Evolutionary conservation across 1,284 basidiomycete genomes (phyloP), one percentile per base, ranked within the genome.

Genomic region (Cryptococcus sp.): DNA sequence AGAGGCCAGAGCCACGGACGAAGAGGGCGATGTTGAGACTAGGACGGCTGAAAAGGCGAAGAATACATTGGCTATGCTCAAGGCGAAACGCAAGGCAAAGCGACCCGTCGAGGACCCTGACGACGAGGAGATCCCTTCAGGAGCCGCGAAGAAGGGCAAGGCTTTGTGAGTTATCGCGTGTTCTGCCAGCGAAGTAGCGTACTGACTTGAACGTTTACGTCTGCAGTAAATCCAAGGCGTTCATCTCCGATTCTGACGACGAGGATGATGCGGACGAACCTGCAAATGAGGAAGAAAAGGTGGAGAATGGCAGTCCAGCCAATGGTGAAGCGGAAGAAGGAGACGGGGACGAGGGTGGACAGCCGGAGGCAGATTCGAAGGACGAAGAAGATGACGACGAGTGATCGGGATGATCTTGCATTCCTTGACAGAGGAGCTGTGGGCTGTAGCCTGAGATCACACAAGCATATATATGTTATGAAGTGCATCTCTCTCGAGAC

Each of bases 141-240:
- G 63, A n/a, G 60, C 57, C 39, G 58, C 63, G n/a, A 67, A 70
- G 57, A 60, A 66, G 54, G 73, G 71, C 7, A 72, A 73, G 57
- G 65, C 70, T 62, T 74, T 67, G 69, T 71, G 46, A 54, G 69
- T 64, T 4, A 41, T 22, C 40, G 11, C n/a, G 43, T 16, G 13
- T 30, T 23, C 15, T n/a, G 3, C 3, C 6, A 11, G 17, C 19
- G 3, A 22, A 16, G 6, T 20, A 10, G 38, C 13, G 11, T 15
- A 8, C 50, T 22, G 35, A 25, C 25, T 47, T 15, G 20, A 49
- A 27, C 25, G 16, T 22, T 50, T 22, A 27, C n/a, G 22, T 16
- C 15, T 41, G 22, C 46, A 75, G 72, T 61, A 78, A 78, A 68
- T 77, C 75, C 20, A 78, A 78, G 63, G 76, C 69, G 3, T 67